Evolutionary conservation across 1,284 basidiomycete genomes (phyloP).

Genomic region (Athelia sp.): DNA sequence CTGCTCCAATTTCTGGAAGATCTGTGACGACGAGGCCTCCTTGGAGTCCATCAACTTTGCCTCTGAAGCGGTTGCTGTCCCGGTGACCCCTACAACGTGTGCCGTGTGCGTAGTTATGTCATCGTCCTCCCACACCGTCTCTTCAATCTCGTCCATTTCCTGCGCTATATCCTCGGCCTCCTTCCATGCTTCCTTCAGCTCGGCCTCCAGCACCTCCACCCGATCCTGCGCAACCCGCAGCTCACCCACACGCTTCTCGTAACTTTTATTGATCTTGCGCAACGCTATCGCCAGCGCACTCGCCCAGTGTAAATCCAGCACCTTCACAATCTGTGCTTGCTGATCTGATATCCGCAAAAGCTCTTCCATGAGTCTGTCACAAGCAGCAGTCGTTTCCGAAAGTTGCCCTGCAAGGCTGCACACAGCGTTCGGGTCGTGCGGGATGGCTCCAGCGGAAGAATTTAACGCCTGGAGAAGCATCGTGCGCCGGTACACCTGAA

Average conservation of each 20-base stretch:
- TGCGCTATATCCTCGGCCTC: slow-evolving; percentile 67
- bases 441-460: slow-evolving; percentile 26
- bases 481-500: slow-evolving; percentile 61
- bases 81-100: background rate
- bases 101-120: slow-evolving; percentile 8
- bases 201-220: slow-evolving; percentile 54
- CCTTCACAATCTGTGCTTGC: slow-evolving; percentile 50
- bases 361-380: slow-evolving; percentile 53
- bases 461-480: slow-evolving; percentile 68
- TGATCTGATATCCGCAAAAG: slow-evolving; percentile 57
- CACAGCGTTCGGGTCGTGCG: slow-evolving; percentile 21
- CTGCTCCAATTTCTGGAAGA: background rate
- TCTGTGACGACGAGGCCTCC: background rate
- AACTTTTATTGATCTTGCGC: slow-evolving; percentile 71
- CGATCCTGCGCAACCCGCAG: slow-evolving; percentile 40
- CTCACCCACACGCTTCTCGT: slow-evolving; percentile 58
- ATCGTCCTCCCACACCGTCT: slow-evolving; percentile 26
- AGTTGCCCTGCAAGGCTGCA: slow-evolving; percentile 49
- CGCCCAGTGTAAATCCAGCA: slow-evolving; percentile 62
- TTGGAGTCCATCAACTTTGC: background rate
- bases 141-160: slow-evolving; percentile 55
- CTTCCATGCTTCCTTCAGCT: slow-evolving; percentile 77
- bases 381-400: slow-evolving; percentile 51
- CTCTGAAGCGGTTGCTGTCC: background rate
- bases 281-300: slow-evolving; percentile 72